phyloP scores from a whole-genome alignment of 148 eudicot genomes.

The Silene uniflora region DNA sequence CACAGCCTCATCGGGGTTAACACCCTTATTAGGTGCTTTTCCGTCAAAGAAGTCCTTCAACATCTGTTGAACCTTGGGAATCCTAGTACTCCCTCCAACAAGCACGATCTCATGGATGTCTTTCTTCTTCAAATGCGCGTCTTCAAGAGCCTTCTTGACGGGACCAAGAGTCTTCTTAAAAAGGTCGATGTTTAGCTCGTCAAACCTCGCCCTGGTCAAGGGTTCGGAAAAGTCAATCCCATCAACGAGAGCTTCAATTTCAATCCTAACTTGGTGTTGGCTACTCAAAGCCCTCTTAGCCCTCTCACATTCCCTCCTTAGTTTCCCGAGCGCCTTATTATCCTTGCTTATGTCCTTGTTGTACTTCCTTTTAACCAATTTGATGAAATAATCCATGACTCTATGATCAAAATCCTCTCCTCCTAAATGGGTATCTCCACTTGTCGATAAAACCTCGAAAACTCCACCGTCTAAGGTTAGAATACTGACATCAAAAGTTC shows the following conservation, averaged over 20 bases:
- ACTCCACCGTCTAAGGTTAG: conserved; percentile 42
- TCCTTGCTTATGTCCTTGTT: conserved; percentile 49
- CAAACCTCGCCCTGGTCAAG: conserved; percentile 46
- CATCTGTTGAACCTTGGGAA: conserved; percentile 51
- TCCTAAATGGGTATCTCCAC: conserved; percentile 55
- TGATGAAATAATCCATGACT: conserved; percentile 50
- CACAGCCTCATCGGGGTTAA: conserved; percentile 53
- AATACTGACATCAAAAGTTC: conserved; percentile 48
- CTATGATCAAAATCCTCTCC: conserved; percentile 55
- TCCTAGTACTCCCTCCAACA: conserved; percentile 54
- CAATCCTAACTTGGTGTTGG: conserved; percentile 48
- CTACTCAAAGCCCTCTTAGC: conserved; percentile 50
- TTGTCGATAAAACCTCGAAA: conserved; percentile 48
- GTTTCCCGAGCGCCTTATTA: conserved; percentile 44
- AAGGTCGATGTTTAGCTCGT: conserved; percentile 47
- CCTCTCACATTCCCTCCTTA: conserved; percentile 45
- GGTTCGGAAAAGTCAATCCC: conserved; percentile 49
- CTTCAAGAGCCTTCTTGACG: conserved; percentile 43
- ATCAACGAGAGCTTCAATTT: conserved; percentile 40
- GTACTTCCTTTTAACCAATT: conserved; percentile 42
- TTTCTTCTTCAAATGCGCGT: conserved; percentile 41
- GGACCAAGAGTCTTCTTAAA: conserved; percentile 51
- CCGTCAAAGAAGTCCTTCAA: conserved; percentile 51
- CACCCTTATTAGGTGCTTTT: conserved; percentile 44
- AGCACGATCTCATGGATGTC: conserved; percentile 46